phyloP scores from a whole-genome alignment of 805 yeast genomes.

The Grigorovia transvaalensis region DNA sequence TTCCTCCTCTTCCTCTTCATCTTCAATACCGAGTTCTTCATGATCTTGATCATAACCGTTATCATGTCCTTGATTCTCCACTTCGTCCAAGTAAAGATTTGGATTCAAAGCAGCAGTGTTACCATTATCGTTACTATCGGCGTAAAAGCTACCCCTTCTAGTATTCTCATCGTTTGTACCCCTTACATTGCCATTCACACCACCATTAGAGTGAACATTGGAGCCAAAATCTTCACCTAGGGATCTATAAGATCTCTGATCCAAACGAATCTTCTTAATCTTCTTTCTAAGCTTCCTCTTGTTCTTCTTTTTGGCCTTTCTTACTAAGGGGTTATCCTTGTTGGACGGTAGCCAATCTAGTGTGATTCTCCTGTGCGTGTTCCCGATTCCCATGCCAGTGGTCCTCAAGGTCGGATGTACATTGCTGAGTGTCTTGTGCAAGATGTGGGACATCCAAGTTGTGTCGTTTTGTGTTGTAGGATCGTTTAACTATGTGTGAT shows the following conservation, averaged over 20 bases:
- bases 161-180: no score
- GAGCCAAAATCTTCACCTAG: slow-evolving; percentile 31
- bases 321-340: slow-evolving; percentile 33
- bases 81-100: slow-evolving; percentile 12
- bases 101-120: slow-evolving; percentile 2
- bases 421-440: slow-evolving; percentile 26
- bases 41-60: slow-evolving; percentile 5
- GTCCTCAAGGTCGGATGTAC: slow-evolving; percentile 32
- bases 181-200: not conserved
- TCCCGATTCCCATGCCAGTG: slow-evolving; percentile 35
- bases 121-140: not conserved
- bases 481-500: no score
- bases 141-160: not conserved
- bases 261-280: slow-evolving; percentile 9
- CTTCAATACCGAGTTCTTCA: not conserved
- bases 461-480: not conserved
- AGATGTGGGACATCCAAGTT: slow-evolving; percentile 16
- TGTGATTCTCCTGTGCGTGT: slow-evolving; percentile 31
- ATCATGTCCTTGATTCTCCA: slow-evolving; percentile 11
- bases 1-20: slow-evolving; percentile 1
- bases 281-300: slow-evolving; percentile 5
- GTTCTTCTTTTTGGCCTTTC: slow-evolving; percentile 19
- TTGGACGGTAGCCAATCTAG: slow-evolving; percentile 33
- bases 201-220: slow-evolving; percentile 13
- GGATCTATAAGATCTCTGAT: slow-evolving; percentile 33